Conservation (phyloP, 2,329 filamentous ascomycete species). For the Ramichloridium luteum region DNA sequence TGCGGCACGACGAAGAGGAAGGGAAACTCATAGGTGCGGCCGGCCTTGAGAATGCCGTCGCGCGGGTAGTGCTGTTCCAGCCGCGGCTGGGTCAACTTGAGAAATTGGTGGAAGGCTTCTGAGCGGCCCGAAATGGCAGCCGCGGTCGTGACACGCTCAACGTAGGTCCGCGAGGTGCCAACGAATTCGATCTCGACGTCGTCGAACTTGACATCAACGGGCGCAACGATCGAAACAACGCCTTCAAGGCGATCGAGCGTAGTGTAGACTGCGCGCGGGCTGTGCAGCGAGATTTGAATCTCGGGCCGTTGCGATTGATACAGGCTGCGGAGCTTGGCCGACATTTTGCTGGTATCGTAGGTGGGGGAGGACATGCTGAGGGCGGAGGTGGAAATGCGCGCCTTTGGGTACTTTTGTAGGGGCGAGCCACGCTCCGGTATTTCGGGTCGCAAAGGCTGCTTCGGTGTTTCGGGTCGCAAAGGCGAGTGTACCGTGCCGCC, state of each 20-base stretch:
- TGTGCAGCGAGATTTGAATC: constrained; percentile 32
- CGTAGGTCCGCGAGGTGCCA: constrained; percentile 39
- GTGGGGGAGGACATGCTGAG: no score
- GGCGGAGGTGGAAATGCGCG: no score
- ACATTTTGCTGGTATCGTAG: constrained; percentile 15
- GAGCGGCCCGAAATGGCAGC: constrained; percentile 42
- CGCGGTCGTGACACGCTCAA: constrained; percentile 43
- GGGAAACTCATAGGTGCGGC: constrained; percentile 45
- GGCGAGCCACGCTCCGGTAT: no score
- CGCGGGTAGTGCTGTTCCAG: constrained; percentile 40
- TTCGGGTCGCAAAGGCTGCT: no score
- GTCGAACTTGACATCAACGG: constrained; percentile 44
- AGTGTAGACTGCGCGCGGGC: constrained; percentile 36
- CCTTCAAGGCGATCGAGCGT: constrained; percentile 48
- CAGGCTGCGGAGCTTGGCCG: constrained; percentile 16
- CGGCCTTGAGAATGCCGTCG: constrained; percentile 42
- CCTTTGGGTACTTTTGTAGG: no score
- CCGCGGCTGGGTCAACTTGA: constrained; percentile 51
- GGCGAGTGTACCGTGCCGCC: no score
- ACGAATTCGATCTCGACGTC: constrained; percentile 47
- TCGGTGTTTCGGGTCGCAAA: no score
- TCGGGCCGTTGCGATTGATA: constrained; percentile 25
- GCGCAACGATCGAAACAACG: constrained; percentile 37
- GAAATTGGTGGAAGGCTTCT: constrained; percentile 47
- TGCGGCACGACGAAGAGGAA: constrained; percentile 54